A percentile compares a stretch with the other conserved stretches of the same genome.
Conservation (phyloP, 345 rosid genomes). For the Trapa incisa region DNA sequence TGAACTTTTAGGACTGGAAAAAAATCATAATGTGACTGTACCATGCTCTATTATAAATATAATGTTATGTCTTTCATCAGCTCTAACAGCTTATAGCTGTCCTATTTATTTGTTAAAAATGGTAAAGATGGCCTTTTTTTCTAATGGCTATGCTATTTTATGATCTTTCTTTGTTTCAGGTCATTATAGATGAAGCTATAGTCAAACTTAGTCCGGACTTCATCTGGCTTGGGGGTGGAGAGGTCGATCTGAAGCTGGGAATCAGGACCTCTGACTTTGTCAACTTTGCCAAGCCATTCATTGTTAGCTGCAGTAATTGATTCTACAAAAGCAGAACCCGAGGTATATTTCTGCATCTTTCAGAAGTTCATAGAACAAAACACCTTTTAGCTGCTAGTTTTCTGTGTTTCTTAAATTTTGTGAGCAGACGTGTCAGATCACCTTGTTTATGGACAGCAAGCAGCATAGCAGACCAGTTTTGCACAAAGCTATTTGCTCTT, state of each 20-base stretch:
- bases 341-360: not conserved
- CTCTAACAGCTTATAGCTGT: not conserved
- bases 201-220: conserved; percentile 56
- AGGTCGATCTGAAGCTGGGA: conserved; percentile 81
- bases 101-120: not conserved
- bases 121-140: not conserved
- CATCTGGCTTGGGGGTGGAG: conserved; percentile 97
- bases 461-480: not conserved
- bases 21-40: not conserved
- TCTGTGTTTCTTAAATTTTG: not conserved
- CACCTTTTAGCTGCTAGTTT: not conserved
- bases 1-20: not conserved
- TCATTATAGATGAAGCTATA: conserved; percentile 85
- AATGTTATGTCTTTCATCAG: not conserved
- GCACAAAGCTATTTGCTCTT: not conserved
- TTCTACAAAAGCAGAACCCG: not conserved
- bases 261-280: conserved; percentile 59
- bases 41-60: not conserved
- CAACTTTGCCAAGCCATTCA: conserved; percentile 57
- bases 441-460: not conserved
- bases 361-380: not conserved
- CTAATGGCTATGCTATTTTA: not conserved
- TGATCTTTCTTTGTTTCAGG: conserved; percentile 35
- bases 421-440: not conserved
- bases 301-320: conserved; percentile 47